Conservation (phyloP, 352 stramenopile genomes). For the Thalassiosira livingstoniorum region DNA sequence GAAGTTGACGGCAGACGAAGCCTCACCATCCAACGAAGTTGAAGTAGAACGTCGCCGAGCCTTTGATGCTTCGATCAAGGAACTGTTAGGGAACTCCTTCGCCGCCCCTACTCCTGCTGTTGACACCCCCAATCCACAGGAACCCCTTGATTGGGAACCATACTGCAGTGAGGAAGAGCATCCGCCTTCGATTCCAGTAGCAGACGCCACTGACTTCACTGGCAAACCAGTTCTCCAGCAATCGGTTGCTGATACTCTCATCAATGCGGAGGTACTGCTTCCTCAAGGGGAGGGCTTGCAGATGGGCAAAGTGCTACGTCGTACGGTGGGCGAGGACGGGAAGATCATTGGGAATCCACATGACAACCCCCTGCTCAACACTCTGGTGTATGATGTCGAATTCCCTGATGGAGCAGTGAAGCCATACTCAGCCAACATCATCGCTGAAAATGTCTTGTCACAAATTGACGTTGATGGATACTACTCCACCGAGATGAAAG, state of each 20-base stretch:
- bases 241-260: conserved; percentile 17
- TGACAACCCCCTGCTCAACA: conserved; percentile 44
- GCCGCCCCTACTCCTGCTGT: not conserved
- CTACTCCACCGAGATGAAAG: conserved; percentile 12
- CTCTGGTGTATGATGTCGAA: conserved; percentile 24
- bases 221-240: conserved; percentile 1
- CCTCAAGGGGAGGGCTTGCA: conserved; percentile 1
- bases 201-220: conserved; percentile 13
- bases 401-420: conserved; percentile 40
- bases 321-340: conserved; percentile 1
- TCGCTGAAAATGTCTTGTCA: conserved; percentile 45
- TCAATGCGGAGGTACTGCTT: conserved; percentile 18
- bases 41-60: conserved; percentile 28
- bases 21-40: conserved; percentile 2
- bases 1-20: conserved; percentile 17
- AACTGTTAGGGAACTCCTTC: conserved; percentile 31
- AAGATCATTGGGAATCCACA: conserved; percentile 8
- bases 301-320: not conserved
- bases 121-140: too few relatives aligned
- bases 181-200: not conserved
- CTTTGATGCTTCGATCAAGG: conserved; percentile 33
- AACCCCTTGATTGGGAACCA: too few relatives aligned
- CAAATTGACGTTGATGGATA: conserved; percentile 11
- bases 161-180: not conserved
- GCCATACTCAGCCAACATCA: conserved; percentile 52